Evolutionary conservation across 176 grass and related monocot species (phyloP), one percentile per base, ranked within the genome.

Genomic region (Puya raimondii): DNA sequence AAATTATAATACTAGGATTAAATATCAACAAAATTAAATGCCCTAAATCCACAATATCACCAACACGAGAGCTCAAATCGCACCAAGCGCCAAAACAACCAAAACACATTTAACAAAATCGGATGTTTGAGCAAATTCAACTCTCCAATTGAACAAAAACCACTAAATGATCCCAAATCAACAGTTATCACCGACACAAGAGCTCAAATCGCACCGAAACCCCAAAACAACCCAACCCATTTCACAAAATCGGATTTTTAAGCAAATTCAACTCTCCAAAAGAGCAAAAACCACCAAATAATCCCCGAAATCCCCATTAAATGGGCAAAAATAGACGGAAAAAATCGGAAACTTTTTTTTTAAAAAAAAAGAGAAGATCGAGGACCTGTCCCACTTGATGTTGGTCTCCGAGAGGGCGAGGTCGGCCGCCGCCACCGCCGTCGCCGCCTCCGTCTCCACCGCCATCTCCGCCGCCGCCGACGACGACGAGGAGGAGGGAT

Each of bases 361-460:
- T 26, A 2, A 1, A 26, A n/a, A 50, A 59, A 64, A 59, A 23
- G 50, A 54, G 63, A 57, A n/a, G 25, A 64, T 42, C 33, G 33
- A 20, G 1, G 67, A 99, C 89, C 89, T 99, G 26, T 93, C 77
- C 94, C 94, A 93, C 71, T 99, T 90, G 78, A 99, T 99, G 72
- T 92, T 85, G 51, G 79, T 85, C 64, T 99, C 94, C 4, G 89
- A 82, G 53, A 93, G 89, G 63, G 94, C 73, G 21, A 92, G 51
- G 16, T 91, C 82, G 0, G 86, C 87, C n/a, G 86, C 67, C 64
- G 84, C 71, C 33, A 7, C 82, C 0, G 86, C 87, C n/a, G 84
- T 66, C 64, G 84, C 71, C 29, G 80, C 81, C 66, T 88, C 76
- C 16, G 85, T 63, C 29, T 74, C 81, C 63, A 82, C 81, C 74